These are phyloP conservation scores for Malassezia arunalokei DNA, from an alignment of 1,284 basidiomycete species.

Conservation along the genomic window DNA sequence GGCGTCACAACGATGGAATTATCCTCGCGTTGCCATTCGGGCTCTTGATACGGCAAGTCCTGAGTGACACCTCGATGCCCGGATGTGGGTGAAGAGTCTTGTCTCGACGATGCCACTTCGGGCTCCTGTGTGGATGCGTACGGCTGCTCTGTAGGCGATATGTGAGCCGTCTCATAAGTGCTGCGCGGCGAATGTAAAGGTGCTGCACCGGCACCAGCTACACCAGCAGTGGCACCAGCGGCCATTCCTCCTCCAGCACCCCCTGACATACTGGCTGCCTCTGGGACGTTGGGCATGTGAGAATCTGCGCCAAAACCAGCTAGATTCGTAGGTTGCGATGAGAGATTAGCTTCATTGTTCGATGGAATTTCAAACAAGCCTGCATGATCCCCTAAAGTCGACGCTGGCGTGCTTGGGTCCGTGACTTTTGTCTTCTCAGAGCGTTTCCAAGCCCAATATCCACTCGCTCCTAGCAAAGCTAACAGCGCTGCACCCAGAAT, in stretches of 20 bases:
- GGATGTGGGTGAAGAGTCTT: too few relatives aligned
- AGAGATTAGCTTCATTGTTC: neutral
- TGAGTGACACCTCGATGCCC: neutral
- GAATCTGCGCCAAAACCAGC: neutral
- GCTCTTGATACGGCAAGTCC: neutral
- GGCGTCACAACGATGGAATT: constrained; percentile 10
- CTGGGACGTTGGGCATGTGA: neutral
- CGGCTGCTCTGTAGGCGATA: neutral
- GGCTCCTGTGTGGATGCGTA: neutral
- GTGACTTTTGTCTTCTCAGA: neutral
- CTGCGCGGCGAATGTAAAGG: neutral
- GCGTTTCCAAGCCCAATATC: neutral
- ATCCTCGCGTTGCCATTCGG: constrained; percentile 10
- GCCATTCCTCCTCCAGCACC: neutral
- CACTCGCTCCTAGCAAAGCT: neutral
- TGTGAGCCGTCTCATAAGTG: neutral
- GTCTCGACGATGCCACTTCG: neutral
- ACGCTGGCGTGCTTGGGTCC: neutral
- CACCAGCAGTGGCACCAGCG: neutral
- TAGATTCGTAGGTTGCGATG: neutral
- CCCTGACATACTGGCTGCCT: neutral
- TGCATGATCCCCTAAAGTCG: neutral
- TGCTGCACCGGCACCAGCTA: neutral
- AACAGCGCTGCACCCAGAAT: constrained; percentile 9
- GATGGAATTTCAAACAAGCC: neutral